Percentiles rank a stretch among this genome's conserved stretches.
These are phyloP conservation scores for Suillus luteus DNA, from an alignment of 768 basidiomycete genomes.

Conservation along the genomic window DNA sequence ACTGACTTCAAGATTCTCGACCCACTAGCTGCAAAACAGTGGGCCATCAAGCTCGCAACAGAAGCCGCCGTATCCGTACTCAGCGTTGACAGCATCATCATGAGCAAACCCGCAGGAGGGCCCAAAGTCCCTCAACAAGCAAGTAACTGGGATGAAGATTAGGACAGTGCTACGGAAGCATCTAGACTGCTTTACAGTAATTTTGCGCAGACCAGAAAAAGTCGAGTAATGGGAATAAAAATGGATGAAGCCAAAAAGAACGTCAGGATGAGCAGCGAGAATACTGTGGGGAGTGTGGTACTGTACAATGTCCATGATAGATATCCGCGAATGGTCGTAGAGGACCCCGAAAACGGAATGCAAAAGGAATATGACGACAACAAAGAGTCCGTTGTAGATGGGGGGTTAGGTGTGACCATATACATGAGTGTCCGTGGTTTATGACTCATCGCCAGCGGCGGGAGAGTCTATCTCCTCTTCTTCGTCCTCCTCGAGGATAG, in stretches of 20 bases:
- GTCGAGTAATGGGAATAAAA: constrained; percentile 18
- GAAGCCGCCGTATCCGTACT: constrained; percentile 91
- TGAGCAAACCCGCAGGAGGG: constrained; percentile 67
- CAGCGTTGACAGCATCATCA: constrained; percentile 96
- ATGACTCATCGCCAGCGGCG: constrained; percentile 26
- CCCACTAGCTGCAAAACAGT: constrained; percentile 85
- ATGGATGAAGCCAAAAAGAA: constrained; percentile 15
- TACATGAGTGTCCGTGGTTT: constrained; percentile 15
- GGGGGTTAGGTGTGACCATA: constrained; percentile 8
- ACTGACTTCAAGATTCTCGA: constrained; percentile 73
- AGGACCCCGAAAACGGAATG: constrained; percentile 4
- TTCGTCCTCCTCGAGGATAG: constrained; percentile 70
- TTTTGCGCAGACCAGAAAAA: constrained; percentile 22
- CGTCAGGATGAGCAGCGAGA: constrained; percentile 1
- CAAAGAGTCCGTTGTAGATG: constrained; percentile 19
- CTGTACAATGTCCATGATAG: constrained; percentile 38
- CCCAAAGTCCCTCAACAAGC: constrained; percentile 73
- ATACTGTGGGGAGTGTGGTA: constrained; percentile 17
- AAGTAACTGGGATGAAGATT: constrained; percentile 85
- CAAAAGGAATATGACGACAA: constrained; percentile 28
- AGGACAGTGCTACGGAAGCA: constrained; percentile 18
- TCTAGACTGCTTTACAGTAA: constrained; percentile 31
- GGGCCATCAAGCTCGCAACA: constrained; percentile 89
- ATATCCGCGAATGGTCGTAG: constrained; percentile 22
- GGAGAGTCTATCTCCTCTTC: constrained; percentile 43